Evolutionary conservation across 2,329 filamentous ascomycete species (phyloP).

Genomic region (Fusarium oxysporum): DNA sequence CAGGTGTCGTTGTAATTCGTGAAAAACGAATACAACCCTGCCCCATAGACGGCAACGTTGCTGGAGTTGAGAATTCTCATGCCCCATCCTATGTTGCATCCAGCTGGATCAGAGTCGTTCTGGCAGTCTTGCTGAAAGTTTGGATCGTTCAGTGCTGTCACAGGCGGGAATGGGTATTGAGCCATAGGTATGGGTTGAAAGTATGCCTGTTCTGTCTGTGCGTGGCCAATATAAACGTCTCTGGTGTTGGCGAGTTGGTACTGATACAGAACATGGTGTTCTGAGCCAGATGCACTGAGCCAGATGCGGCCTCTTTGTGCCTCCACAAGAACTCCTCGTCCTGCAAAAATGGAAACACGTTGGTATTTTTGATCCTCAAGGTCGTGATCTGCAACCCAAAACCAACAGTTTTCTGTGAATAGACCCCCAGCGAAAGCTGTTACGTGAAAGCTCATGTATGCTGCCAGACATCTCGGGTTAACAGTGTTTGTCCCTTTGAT

Average conservation of each 20-base stretch:
- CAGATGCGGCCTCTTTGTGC: constrained; percentile 57
- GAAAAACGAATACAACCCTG: constrained; percentile 77
- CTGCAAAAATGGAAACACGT: constrained; percentile 64
- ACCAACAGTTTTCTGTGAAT: constrained; percentile 59
- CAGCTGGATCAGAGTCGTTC: constrained; percentile 57
- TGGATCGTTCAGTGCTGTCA: constrained; percentile 50
- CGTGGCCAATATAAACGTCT: constrained; percentile 71
- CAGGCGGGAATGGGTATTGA: constrained; percentile 64
- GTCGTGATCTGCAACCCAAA: constrained; percentile 66
- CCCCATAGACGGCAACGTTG: constrained; percentile 70
- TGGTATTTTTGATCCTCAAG: constrained; percentile 62
- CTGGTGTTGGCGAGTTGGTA: constrained; percentile 72
- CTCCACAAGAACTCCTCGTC: constrained; percentile 63
- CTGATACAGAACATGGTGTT: constrained; percentile 76
- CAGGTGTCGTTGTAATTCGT: constrained; percentile 68
- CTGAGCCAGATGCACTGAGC: constrained; percentile 73
- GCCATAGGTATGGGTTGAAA: constrained; percentile 75
- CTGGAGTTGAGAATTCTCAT: constrained; percentile 68
- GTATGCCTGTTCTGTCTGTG: constrained; percentile 79
- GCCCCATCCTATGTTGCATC: constrained; percentile 73
- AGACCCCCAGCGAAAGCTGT: constrained; percentile 53
- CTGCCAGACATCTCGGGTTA: constrained; percentile 54
- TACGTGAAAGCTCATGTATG: constrained; percentile 58
- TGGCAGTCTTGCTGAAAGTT: constrained; percentile 40
- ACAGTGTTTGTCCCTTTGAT: constrained; percentile 46